phyloP scores from a whole-genome alignment of 106 monocot genomes.

The Dendrobium catenatum region DNA sequence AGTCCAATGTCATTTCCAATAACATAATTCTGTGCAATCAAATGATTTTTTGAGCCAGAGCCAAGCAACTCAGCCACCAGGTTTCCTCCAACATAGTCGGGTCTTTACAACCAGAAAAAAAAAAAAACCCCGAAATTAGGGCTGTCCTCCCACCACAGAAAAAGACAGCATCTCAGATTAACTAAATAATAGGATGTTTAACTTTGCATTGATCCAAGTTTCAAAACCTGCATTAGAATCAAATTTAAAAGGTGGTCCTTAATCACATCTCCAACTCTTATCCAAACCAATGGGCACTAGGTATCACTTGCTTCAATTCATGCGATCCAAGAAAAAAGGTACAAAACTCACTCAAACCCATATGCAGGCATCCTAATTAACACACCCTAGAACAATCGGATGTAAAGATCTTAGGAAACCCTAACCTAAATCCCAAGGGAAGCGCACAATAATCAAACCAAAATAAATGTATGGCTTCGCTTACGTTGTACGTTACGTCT shows the following conservation, averaged over 20 bases:
- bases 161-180: neutral
- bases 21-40: no score
- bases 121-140: neutral
- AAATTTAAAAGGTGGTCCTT: neutral
- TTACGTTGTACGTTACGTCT: constrained; percentile 58
- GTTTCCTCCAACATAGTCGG: neutral
- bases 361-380: neutral
- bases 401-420: neutral
- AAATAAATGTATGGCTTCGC: neutral
- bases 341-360: neutral
- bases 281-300: neutral
- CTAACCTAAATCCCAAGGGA: neutral
- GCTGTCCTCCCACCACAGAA: neutral
- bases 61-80: neutral
- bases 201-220: neutral
- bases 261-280: neutral
- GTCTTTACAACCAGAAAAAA: neutral
- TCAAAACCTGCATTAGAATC: neutral
- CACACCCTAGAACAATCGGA: neutral
- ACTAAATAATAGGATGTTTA: neutral
- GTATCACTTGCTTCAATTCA: neutral
- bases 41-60: no score
- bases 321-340: neutral
- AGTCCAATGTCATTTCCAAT: no score
- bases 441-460: neutral